Evolutionary conservation across 108 stramenopile species (phyloP).

Genomic region (Bacterosira constricta): DNA sequence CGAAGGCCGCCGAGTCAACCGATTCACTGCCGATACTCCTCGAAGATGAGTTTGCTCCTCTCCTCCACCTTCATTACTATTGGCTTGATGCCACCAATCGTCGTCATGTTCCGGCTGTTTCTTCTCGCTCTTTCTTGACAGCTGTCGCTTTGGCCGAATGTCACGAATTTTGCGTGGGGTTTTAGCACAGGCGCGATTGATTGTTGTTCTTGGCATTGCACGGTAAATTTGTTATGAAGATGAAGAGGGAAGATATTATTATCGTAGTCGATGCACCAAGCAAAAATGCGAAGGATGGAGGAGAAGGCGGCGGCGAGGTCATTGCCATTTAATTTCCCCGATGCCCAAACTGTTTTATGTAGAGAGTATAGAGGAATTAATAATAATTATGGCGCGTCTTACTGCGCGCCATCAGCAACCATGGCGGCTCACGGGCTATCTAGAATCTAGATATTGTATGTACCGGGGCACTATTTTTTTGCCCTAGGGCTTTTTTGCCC

Average conservation of each 20-base stretch:
- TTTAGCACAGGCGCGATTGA: constrained; percentile 21
- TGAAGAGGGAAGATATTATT: not conserved
- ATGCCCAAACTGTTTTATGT: too few species aligned
- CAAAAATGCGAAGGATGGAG: not conserved
- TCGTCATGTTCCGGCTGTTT: constrained; percentile 11
- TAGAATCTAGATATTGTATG: too few species aligned
- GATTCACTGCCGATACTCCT: not conserved
- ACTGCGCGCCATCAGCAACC: too few species aligned
- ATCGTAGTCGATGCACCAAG: not conserved
- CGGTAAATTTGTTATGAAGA: not conserved
- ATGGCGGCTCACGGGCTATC: too few species aligned
- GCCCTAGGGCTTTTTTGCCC: too few species aligned
- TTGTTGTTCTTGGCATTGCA: constrained; percentile 11
- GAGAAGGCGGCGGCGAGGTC: not conserved
- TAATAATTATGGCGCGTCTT: too few species aligned
- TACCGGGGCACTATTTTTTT: too few species aligned
- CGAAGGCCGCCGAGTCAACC: constrained; percentile 3
- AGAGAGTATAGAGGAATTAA: too few species aligned
- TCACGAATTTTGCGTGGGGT: constrained; percentile 36
- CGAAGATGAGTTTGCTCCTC: not conserved
- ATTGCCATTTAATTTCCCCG: not conserved
- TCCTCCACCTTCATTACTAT: not conserved
- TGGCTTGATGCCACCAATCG: constrained; percentile 27
- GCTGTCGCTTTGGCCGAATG: constrained; percentile 30
- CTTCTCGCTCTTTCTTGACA: constrained; percentile 9